A percentile compares a stretch with the other conserved stretches of the same genome.
Evolutionary conservation across 495 filamentous ascomycete species (phyloP).

Genomic region (Daldinia caldariorum): DNA sequence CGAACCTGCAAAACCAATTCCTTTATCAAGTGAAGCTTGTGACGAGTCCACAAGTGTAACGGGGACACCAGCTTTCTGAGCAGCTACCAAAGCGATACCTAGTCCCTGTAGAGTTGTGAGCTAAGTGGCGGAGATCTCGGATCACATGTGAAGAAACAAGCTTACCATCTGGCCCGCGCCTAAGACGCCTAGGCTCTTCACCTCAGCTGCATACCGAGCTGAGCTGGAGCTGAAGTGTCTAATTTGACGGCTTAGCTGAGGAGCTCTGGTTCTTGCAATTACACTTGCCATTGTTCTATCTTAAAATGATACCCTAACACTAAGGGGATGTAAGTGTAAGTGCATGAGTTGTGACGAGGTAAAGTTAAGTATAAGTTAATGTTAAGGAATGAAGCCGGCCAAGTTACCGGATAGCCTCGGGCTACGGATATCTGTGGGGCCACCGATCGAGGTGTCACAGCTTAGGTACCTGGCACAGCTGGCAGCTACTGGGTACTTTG

Average conservation of each 20-base stretch:
- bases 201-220: slow-evolving; percentile 69
- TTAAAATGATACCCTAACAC: not conserved
- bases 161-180: slow-evolving; percentile 96
- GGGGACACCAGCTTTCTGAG: slow-evolving; percentile 82
- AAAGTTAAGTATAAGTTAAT: not conserved
- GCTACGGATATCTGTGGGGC: slow-evolving; percentile 45
- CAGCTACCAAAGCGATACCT: slow-evolving; percentile 95
- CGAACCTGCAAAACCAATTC: slow-evolving; percentile 85
- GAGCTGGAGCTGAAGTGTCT: slow-evolving; percentile 65
- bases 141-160: slow-evolving; percentile 41
- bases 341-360: slow-evolving; percentile 16
- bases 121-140: slow-evolving; percentile 20
- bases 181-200: slow-evolving; percentile 90
- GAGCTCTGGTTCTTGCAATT: slow-evolving; percentile 47
- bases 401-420: slow-evolving; percentile 55
- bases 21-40: slow-evolving; percentile 88
- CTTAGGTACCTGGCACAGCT: slow-evolving; percentile 13
- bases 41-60: slow-evolving; percentile 89
- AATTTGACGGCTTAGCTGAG: slow-evolving; percentile 50
- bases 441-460: not conserved
- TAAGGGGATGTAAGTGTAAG: slow-evolving; percentile 24
- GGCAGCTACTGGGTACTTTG: not conserved
- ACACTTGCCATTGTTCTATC: slow-evolving; percentile 48
- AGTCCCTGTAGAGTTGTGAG: slow-evolving; percentile 71
- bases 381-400: slow-evolving; percentile 4